These are phyloP conservation scores for Fonsecaea pedrosoi DNA, from an alignment of 2,329 filamentous ascomycete species.

Conservation along the genomic window DNA sequence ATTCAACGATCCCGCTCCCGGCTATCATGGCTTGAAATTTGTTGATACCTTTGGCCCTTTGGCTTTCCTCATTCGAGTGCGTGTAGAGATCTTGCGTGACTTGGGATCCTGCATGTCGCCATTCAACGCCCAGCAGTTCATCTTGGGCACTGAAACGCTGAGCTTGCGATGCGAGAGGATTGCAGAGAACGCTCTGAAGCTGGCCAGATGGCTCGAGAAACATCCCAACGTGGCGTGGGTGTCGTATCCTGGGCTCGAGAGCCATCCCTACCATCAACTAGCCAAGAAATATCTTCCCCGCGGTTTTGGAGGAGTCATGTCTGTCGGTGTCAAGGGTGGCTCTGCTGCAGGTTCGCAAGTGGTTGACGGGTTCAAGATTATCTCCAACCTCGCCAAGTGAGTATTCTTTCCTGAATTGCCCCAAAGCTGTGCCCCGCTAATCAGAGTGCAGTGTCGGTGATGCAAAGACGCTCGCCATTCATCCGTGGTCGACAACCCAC, in stretches of 20 bases:
- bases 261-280: constrained; percentile 76
- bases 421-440: constrained; percentile 13
- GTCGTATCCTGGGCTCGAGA: constrained; percentile 86
- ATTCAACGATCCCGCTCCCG: constrained; percentile 84
- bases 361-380: constrained; percentile 92
- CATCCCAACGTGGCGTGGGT: constrained; percentile 90
- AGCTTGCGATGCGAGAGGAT: constrained; percentile 86
- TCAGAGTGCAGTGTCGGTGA: constrained; percentile 71
- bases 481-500: constrained; percentile 89
- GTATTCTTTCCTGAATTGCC: constrained; percentile 55
- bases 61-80: constrained; percentile 81
- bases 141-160: constrained; percentile 88
- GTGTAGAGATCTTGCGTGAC: constrained; percentile 90
- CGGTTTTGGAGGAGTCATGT: constrained; percentile 88
- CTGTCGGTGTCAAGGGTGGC: constrained; percentile 91
- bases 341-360: constrained; percentile 82
- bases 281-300: constrained; percentile 87
- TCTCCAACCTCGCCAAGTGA: constrained; percentile 90
- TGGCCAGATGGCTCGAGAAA: constrained; percentile 82
- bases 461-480: constrained; percentile 86
- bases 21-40: constrained; percentile 93
- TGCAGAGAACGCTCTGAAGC: constrained; percentile 77
- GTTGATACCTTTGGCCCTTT: constrained; percentile 87
- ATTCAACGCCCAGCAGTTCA: constrained; percentile 89
- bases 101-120: constrained; percentile 83